Base-by-base conservation (phyloP, 2,329 filamentous ascomycete species). In the Arthrinium phaeospermum region DNA sequence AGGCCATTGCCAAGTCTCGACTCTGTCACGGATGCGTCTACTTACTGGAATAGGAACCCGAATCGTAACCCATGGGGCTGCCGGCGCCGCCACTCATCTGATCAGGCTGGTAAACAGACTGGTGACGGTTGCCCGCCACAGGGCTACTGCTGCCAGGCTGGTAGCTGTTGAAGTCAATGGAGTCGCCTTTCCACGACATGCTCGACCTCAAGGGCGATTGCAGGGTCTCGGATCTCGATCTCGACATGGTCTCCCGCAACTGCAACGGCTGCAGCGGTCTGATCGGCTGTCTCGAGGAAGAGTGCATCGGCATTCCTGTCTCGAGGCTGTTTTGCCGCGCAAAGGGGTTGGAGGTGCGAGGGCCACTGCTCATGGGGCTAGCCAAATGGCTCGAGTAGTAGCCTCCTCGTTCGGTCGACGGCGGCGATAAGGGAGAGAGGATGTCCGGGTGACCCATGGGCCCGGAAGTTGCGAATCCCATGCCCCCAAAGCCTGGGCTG, bases 401-500 rank as follows among this genome's bases (percentile, higher is more conserved):
- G 30, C n/a, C 53, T 71, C 89, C 90, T 71, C 89, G 85, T 71
- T 91, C 88, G 71, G 81, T 85, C 0, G 88, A 85, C 30, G 86
- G 84, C 4, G 89, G 82, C 1, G 89, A 91, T 73, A 90, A 81
- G 3, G 90, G 88, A 2, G 90, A 91, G 67, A 90, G 82, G 22
- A 90, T 83, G 72, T 91, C 89, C 1, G 89, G 81, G 72, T 80
- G 86, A 75, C 83, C 83, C 80, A 90, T 85, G 22, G 83, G 82
- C 16, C 82, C 84, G 1, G 85, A 82, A 24, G 89, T 86, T 70
- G 88, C 88, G 78, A 93, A 93, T 2, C 89, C 89, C 75, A 94
- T 90, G 75, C 86, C 86, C 13, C 91, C 90, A 81, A 93, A 92
- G 0, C 89, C 89, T 37, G 92, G 91, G 74, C 89, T 93, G 37